These are phyloP conservation scores for Heliamphora exappendiculata DNA, from an alignment of 148 eudicot species.

Conservation along the genomic window DNA sequence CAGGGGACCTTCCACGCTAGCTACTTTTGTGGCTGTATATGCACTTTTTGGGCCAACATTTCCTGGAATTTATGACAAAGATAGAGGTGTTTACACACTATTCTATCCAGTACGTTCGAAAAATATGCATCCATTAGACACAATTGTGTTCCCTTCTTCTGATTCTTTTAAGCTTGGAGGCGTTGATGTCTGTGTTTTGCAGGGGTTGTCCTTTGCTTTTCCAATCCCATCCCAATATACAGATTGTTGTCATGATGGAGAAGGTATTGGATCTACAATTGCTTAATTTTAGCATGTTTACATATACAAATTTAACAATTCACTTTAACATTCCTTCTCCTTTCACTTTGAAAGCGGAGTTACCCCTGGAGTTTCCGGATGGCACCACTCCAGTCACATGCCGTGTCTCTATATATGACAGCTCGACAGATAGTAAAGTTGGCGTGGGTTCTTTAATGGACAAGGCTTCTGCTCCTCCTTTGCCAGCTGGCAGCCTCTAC, in stretches of 20 bases:
- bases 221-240: constrained; percentile 86
- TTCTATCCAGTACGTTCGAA: constrained; percentile 67
- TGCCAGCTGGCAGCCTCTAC: constrained; percentile 76
- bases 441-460: constrained; percentile 77
- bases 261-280: constrained; percentile 41
- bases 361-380: constrained; percentile 95
- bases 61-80: constrained; percentile 87
- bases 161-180: neutral
- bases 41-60: constrained; percentile 92
- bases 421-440: constrained; percentile 77
- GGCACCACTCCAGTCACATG: constrained; percentile 95
- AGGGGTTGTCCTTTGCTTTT: constrained; percentile 93
- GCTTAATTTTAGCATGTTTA: neutral
- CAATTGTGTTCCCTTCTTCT: neutral
- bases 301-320: no score
- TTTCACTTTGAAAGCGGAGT: constrained; percentile 41
- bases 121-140: neutral
- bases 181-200: constrained; percentile 22
- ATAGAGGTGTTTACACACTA: constrained; percentile 78
- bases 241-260: constrained; percentile 64
- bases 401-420: constrained; percentile 87
- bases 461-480: constrained; percentile 79
- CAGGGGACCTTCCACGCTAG: constrained; percentile 88
- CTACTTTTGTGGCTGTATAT: constrained; percentile 93
- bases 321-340: neutral